Evolutionary conservation across 352 stramenopile genomes (phyloP).

Genomic region (Globisporangium paddicum): DNA sequence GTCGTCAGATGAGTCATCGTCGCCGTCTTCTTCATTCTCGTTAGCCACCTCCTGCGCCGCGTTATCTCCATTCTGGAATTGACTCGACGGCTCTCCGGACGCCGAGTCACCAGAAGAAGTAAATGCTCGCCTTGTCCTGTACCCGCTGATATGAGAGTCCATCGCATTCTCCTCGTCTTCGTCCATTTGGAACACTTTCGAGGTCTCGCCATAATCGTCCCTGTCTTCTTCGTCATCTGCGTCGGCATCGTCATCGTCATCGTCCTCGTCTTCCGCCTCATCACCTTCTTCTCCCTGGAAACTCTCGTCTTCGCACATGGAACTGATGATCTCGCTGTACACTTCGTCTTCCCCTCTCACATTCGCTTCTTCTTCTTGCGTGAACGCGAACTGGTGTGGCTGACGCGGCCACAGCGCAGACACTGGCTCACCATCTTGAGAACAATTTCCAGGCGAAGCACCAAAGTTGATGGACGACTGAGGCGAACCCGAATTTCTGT

Average conservation of each 20-base stretch:
- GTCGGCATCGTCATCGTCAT: constrained; percentile 10
- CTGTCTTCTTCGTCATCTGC: constrained; percentile 21
- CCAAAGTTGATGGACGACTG: constrained; percentile 64
- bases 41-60: not conserved
- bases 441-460: constrained; percentile 50
- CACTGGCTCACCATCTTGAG: constrained; percentile 68
- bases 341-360: constrained; percentile 63
- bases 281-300: constrained; percentile 43
- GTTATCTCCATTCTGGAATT: constrained; percentile 7
- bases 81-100: not conserved
- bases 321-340: constrained; percentile 74
- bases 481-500: constrained; percentile 45
- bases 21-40: constrained; percentile 22
- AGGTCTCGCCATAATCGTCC: constrained; percentile 21
- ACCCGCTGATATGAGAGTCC: constrained; percentile 9
- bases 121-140: constrained; percentile 4
- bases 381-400: constrained; percentile 83
- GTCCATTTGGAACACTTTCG: constrained; percentile 63
- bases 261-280: constrained; percentile 8
- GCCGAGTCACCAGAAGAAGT: constrained; percentile 5
- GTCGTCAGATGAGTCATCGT: constrained; percentile 35
- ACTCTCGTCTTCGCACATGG: constrained; percentile 56
- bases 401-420: constrained; percentile 74
- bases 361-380: constrained; percentile 72
- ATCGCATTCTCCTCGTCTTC: constrained; percentile 27